These are phyloP conservation scores for Ceratobasidium sp. DNA, from an alignment of 1,284 basidiomycete species.

Conservation along the genomic window DNA sequence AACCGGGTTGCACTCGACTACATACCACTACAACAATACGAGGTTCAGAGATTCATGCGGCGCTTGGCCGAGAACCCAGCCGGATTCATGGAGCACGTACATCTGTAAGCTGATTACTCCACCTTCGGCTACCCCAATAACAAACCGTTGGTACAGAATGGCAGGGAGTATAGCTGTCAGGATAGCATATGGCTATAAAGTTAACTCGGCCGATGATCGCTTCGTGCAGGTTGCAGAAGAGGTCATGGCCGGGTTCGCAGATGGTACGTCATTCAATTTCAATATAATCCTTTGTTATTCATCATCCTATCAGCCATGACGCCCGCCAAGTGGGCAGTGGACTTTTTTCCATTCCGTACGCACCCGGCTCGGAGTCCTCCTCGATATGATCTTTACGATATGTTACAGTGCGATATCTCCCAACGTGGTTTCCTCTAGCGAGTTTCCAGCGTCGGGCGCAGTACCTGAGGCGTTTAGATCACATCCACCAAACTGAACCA, in stretches of 20 bases:
- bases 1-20: neutral
- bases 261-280: no score
- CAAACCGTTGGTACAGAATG: neutral
- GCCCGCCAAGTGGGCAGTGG: no score
- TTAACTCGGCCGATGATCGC: neutral
- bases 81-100: neutral
- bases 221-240: constrained; percentile 9
- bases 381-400: neutral
- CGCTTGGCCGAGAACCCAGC: neutral
- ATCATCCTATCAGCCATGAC: no score
- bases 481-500: neutral
- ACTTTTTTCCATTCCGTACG: neutral
- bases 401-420: neutral
- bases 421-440: neutral
- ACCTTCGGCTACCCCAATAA: neutral
- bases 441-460: neutral
- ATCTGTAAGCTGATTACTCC: neutral
- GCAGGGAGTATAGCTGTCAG: neutral
- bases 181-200: constrained; percentile 19
- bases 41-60: neutral
- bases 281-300: no score
- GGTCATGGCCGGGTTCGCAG: neutral
- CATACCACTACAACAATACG: neutral
- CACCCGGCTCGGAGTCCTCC: no score
- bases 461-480: neutral